Evolutionary conservation across 148 eudicot species (phyloP).

Genomic region (Beta vulgaris): DNA sequence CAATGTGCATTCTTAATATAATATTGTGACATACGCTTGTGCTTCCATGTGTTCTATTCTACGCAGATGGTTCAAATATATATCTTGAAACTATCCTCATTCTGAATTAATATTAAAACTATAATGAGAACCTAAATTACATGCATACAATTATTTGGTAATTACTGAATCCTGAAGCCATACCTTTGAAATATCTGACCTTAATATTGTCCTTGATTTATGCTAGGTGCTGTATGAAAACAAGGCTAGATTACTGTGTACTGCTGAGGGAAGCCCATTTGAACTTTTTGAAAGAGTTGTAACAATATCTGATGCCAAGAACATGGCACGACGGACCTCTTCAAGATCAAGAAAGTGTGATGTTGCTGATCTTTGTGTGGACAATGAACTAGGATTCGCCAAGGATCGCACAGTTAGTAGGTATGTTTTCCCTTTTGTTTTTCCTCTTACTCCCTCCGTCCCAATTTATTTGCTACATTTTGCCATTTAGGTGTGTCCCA

Average conservation of each 20-base stretch:
- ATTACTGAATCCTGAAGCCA: not conserved
- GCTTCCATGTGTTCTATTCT: not conserved
- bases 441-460: too few species aligned
- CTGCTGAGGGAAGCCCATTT: slow-evolving; percentile 81
- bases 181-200: not conserved
- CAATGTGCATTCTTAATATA: not conserved
- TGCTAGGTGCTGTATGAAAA: slow-evolving; percentile 91
- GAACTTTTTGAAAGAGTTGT: slow-evolving; percentile 72
- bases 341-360: slow-evolving; percentile 77
- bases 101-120: not conserved
- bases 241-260: slow-evolving; percentile 68
- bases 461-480: too few species aligned
- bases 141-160: not conserved
- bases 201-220: not conserved
- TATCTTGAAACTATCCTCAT: too few species aligned
- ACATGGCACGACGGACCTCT: slow-evolving; percentile 67
- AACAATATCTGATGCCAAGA: slow-evolving; percentile 79
- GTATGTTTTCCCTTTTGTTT: slow-evolving; percentile 34
- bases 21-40: not conserved
- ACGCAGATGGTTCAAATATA: too few species aligned
- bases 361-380: slow-evolving; percentile 77
- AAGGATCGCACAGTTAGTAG: slow-evolving; percentile 95
- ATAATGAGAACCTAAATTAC: not conserved
- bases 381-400: slow-evolving; percentile 87
- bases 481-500: too few species aligned